Conservation (phyloP, 306 rosid genomes). For the Oxytropis ochrocephala region DNA sequence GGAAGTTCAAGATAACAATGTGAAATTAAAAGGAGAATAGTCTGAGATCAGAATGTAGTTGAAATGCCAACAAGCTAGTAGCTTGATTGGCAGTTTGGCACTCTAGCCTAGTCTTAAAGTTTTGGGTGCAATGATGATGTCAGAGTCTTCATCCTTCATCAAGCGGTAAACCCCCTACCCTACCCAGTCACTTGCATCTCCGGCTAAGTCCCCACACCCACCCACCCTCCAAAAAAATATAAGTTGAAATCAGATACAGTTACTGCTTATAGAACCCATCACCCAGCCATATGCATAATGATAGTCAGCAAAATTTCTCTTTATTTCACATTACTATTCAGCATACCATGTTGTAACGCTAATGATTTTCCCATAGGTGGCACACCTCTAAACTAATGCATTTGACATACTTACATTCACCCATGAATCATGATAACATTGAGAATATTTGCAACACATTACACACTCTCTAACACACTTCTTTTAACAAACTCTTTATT, state of each 20-base stretch:
- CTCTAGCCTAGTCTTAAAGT: not conserved
- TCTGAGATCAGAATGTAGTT: not conserved
- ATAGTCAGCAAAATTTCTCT: not conserved
- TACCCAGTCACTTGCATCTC: not conserved
- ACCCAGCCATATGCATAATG: not conserved
- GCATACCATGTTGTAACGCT: not conserved
- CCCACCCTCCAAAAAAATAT: not conserved
- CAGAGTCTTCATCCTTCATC: not conserved
- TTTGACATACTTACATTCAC: not conserved
- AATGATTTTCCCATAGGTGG: not conserved
- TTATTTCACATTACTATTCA: not conserved
- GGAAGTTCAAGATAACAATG: constrained; percentile 13
- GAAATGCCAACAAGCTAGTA: constrained; percentile 10
- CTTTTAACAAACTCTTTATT: not conserved
- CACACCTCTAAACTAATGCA: not conserved
- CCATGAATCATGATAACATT: not conserved
- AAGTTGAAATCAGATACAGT: not conserved
- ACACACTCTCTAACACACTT: not conserved
- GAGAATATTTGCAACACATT: not conserved
- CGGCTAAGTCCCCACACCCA: not conserved
- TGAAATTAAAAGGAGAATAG: constrained; percentile 13
- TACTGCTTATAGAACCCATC: not conserved
- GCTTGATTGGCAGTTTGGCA: constrained; percentile 9
- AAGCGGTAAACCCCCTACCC: not conserved
- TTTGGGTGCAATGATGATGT: not conserved